These are phyloP conservation scores for Scytalidium lignicola DNA, from an alignment of 2,329 filamentous ascomycete genomes.

Conservation along the genomic window DNA sequence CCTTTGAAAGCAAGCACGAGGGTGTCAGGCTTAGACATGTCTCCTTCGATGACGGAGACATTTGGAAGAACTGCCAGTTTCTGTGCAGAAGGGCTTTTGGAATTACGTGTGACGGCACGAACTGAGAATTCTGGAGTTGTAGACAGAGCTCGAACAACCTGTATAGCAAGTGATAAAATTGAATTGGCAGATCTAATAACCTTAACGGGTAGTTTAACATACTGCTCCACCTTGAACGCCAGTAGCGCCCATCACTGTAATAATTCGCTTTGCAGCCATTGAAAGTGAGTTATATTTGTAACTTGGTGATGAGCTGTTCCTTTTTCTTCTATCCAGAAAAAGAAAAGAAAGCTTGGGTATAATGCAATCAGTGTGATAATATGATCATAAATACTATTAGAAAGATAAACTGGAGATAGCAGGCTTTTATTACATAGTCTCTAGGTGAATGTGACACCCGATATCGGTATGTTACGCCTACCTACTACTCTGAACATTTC, in stretches of 20 bases:
- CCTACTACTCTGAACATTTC: too few species aligned
- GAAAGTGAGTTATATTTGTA: too few species aligned
- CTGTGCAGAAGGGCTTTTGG: constrained; percentile 16
- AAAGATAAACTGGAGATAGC: too few species aligned
- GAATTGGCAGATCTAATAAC: background rate
- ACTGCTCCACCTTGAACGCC: constrained; percentile 45
- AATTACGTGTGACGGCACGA: constrained; percentile 29
- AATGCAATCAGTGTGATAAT: too few species aligned
- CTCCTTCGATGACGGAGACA: constrained; percentile 29
- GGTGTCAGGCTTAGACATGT: background rate
- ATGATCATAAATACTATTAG: too few species aligned
- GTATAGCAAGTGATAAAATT: too few species aligned
- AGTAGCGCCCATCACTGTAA: constrained; percentile 39
- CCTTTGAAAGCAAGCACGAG: constrained; percentile 17
- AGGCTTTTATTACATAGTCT: too few species aligned
- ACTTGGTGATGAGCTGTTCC: too few species aligned
- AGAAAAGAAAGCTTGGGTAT: too few species aligned
- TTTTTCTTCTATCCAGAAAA: too few species aligned
- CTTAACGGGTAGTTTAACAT: background rate
- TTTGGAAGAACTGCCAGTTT: constrained; percentile 28
- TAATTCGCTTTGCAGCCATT: constrained; percentile 13
- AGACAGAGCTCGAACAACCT: background rate
- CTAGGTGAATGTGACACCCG: too few species aligned
- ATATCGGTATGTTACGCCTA: too few species aligned
- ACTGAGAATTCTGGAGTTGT: constrained; percentile 8